Evolutionary conservation across 192 early-diverging fungal genomes (phyloP).

Genomic region (Chytriomyces sp.): DNA sequence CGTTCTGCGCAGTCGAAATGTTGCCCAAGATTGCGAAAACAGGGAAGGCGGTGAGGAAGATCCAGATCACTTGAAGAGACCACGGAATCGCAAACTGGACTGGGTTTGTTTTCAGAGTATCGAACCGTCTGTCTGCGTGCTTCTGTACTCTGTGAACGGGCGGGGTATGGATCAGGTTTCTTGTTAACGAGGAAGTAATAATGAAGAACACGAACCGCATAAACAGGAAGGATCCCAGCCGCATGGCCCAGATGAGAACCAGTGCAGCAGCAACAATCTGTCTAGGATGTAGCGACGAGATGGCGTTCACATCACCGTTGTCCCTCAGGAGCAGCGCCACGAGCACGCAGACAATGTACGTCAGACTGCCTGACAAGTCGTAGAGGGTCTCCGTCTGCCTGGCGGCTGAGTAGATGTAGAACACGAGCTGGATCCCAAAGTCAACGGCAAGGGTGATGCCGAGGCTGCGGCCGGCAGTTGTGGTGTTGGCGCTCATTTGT

Average conservation of each 20-base stretch:
- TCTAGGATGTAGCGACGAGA: slow-evolving; percentile 35
- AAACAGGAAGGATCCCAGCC: slow-evolving; percentile 58
- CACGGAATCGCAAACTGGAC: slow-evolving; percentile 45
- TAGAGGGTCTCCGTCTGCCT: slow-evolving; percentile 56
- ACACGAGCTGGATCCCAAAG: slow-evolving; percentile 55
- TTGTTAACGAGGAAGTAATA: neutral
- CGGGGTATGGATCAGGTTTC: slow-evolving; percentile 5
- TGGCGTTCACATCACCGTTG: slow-evolving; percentile 5
- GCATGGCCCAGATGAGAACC: slow-evolving; percentile 46
- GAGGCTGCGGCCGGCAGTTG: slow-evolving; percentile 44
- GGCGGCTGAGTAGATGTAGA: slow-evolving; percentile 49
- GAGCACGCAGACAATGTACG: slow-evolving; percentile 51
- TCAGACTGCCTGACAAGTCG: slow-evolving; percentile 56
- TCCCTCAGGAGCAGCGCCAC: slow-evolving; percentile 45
- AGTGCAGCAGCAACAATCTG: slow-evolving; percentile 49
- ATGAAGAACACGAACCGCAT: slow-evolving; percentile 30
- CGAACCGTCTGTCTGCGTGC: slow-evolving; percentile 51
- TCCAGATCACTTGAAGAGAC: slow-evolving; percentile 59
- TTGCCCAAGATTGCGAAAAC: slow-evolving; percentile 51
- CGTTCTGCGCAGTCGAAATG: slow-evolving; percentile 33
- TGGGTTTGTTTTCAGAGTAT: slow-evolving; percentile 48
- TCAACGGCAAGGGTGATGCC: slow-evolving; percentile 49
- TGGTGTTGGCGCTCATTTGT: neutral
- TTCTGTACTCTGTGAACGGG: slow-evolving; percentile 32
- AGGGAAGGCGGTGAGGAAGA: slow-evolving; percentile 57